Conservation (phyloP, 2,329 filamentous ascomycete species). For the Penicillium rolfsii region DNA sequence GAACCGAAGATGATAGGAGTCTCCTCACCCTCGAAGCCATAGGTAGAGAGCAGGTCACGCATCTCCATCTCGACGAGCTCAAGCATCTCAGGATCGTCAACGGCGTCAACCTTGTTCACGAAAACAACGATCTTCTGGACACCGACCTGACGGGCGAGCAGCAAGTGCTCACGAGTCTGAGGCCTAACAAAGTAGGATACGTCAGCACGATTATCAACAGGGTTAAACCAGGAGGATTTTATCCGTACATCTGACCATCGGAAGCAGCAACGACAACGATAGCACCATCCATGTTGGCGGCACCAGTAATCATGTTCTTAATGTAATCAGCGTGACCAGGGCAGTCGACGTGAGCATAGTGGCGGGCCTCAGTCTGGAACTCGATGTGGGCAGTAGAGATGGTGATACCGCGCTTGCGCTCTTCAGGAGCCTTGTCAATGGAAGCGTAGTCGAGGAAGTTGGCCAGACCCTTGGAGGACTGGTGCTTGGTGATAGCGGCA, state of each 20-base stretch:
- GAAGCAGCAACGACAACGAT: slow-evolving; percentile 98
- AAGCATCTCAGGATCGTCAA: slow-evolving; percentile 99
- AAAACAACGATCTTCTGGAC: slow-evolving; percentile 98
- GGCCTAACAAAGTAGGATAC: slow-evolving; percentile 57
- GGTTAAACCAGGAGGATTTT: slow-evolving; percentile 4
- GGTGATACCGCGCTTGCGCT: slow-evolving; percentile 99
- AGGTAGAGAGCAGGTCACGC: slow-evolving; percentile 89
- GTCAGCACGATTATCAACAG: slow-evolving; percentile 13
- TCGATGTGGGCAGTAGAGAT: slow-evolving; percentile 99
- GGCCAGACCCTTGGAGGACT: slow-evolving; percentile 90
- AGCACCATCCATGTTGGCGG: slow-evolving; percentile 98
- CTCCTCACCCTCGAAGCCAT: slow-evolving; percentile 97
- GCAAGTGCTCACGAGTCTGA: slow-evolving; percentile 96
- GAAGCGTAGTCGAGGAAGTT: slow-evolving; percentile 96
- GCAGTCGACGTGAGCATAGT: slow-evolving; percentile 99
- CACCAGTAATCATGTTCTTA: slow-evolving; percentile 99
- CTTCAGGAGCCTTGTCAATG: slow-evolving; percentile 98
- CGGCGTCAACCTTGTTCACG: slow-evolving; percentile 98
- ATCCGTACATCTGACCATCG: slow-evolving; percentile 85
- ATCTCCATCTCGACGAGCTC: slow-evolving; percentile 99
- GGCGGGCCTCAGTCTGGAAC: slow-evolving; percentile 89
- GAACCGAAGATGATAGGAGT: slow-evolving; percentile 97
- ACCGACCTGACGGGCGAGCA: slow-evolving; percentile 97
- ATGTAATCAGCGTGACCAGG: slow-evolving; percentile 99
- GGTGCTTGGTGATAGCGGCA: slow-evolving; percentile 97